A percentile compares a stretch with the other conserved stretches of the same genome.
Conservation (phyloP, 202 grass and related monocot genomes). For the Zoysia matrella region DNA sequence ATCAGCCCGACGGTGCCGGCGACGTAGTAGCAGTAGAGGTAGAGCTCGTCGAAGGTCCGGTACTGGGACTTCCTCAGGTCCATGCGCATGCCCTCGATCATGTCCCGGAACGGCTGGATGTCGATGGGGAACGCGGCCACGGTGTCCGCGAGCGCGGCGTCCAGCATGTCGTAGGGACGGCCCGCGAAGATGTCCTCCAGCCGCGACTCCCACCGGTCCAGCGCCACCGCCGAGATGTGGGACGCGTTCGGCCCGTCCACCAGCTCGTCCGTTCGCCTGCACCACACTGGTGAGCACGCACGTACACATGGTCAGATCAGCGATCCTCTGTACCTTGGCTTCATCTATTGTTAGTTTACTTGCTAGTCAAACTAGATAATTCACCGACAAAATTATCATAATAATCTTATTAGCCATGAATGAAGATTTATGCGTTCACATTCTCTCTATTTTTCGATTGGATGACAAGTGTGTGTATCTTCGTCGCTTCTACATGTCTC, state of each 20-base stretch:
- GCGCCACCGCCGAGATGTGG: conserved; percentile 78
- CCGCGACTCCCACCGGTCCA: conserved; percentile 32
- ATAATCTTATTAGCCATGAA: neutral
- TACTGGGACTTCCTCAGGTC: conserved; percentile 77
- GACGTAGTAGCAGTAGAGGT: conserved; percentile 98
- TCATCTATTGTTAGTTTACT: too few species aligned
- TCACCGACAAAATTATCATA: neutral
- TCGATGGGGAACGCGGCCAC: conserved; percentile 74
- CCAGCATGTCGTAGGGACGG: conserved; percentile 90
- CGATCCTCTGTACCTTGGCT: too few species aligned
- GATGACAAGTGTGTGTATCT: neutral
- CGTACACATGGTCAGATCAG: too few species aligned
- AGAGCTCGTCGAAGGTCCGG: conserved; percentile 85
- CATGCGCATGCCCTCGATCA: conserved; percentile 21
- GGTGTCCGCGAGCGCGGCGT: conserved; percentile 84
- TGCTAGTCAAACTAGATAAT: too few species aligned
- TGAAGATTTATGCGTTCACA: neutral
- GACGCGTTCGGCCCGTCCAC: conserved; percentile 90
- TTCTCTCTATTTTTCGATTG: neutral
- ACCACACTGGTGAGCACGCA: conserved; percentile 66
- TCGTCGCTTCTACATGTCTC: neutral
- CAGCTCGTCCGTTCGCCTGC: conserved; percentile 92
- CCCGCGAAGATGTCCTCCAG: conserved; percentile 76
- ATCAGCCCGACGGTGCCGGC: conserved; percentile 17
- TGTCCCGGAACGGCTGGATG: conserved; percentile 73